Base-by-base conservation (phyloP, 2,329 filamentous ascomycete species). In the Trichophyton schoenleinii region DNA sequence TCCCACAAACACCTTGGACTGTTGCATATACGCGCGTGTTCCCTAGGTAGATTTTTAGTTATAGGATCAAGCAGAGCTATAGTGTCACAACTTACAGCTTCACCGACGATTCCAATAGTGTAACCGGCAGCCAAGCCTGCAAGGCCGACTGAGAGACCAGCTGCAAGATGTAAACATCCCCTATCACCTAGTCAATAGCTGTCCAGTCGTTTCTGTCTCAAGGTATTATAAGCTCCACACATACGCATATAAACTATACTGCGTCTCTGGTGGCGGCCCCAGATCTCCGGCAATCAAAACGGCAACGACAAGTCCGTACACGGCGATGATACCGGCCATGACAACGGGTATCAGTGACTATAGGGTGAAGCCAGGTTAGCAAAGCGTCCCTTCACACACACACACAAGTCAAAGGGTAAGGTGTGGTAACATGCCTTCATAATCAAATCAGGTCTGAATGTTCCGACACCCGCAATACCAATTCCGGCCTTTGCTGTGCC, bases 321-420 rank as follows among this genome's bases (percentile, higher is more conserved):
- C 94, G 62, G 94, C 94, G 71, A 99, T 90, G 73, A 99, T 99
- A 84, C 94, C 94, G 69, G 94, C 95, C 94, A 99, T 99, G 80
- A 99, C 77, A 60, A 80, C 78, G 34, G 78, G 78, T 59, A 80
- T 78, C 53, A 80, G 70, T 38, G 77, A 79, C 77, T 79, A 65
- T 36, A 28, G 8, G 28, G 38, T 41, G 15, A n/a, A 20, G 18
- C 20, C 15, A 22, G 42, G 64, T 71, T 62, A 71, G 68, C 60
- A 38, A 63, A 28, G 8, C 6, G 9, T 28, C 46, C 44, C 7
- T 48, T 11, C 20, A 18, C 18, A 22, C 18, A 18, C 18, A 18
- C 18, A 18, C 22, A 53, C 31, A n/a, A 31, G 31, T 22, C 38
- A 25, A 28, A 13, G 6, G 48, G 34, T 38, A 38, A 36, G 58